These are phyloP conservation scores for Wickerhamomyces silvicola DNA, from an alignment of 805 yeast species.

Conservation along the genomic window DNA sequence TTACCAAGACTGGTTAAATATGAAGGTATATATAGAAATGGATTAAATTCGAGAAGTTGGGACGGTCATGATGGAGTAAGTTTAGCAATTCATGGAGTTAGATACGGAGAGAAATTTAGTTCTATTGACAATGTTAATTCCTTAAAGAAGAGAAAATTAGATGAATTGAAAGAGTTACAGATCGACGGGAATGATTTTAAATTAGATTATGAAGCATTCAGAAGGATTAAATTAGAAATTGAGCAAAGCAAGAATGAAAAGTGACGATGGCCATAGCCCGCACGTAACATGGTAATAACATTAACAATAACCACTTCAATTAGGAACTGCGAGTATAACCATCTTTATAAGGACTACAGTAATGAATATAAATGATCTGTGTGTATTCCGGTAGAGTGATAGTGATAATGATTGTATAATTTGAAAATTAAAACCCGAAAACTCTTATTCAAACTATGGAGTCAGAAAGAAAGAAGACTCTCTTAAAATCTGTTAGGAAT, in stretches of 20 bases:
- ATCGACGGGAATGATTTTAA: slow-evolving; percentile 11
- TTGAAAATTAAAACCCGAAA: too few relatives aligned
- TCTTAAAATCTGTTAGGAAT: slow-evolving; percentile 20
- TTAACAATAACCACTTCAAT: not conserved
- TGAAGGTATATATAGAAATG: slow-evolving; percentile 59
- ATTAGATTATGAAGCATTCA: slow-evolving; percentile 18
- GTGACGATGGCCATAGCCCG: not conserved
- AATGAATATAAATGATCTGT: too few relatives aligned
- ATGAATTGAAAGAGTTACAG: slow-evolving; percentile 12
- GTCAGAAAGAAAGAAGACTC: slow-evolving; percentile 3
- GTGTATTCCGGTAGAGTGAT: too few relatives aligned
- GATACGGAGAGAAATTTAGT: slow-evolving; percentile 25
- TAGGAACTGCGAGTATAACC: too few relatives aligned
- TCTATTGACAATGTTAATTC: slow-evolving; percentile 17
- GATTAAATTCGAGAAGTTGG: slow-evolving; percentile 76
- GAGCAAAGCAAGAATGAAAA: slow-evolving; percentile 7
- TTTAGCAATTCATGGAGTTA: slow-evolving; percentile 44
- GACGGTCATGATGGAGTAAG: slow-evolving; percentile 75
- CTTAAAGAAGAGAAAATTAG: slow-evolving; percentile 18
- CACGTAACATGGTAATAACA: not conserved
- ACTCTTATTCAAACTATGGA: slow-evolving; percentile 1
- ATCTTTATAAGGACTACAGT: not conserved
- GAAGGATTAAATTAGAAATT: slow-evolving; percentile 12
- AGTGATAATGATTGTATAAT: too few relatives aligned
- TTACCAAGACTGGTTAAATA: slow-evolving; percentile 67